Base-by-base conservation (phyloP, 1,284 basidiomycete species). In the Wallemia mellicola region DNA sequence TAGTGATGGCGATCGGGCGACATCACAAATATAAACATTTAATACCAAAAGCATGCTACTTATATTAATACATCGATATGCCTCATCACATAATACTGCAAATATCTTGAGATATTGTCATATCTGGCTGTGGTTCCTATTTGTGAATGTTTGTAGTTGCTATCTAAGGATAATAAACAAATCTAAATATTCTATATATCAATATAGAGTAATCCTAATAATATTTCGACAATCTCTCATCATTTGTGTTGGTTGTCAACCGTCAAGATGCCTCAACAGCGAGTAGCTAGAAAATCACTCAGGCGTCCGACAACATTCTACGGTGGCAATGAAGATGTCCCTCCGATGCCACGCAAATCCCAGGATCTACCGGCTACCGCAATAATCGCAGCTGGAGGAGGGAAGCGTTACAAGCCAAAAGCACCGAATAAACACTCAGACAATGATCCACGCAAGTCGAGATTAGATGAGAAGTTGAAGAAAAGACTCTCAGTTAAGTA, bases 381-480 rank as follows among this genome's bases (percentile, higher is more conserved):
- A 3, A 22, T 11, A 11, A n/a, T n/a, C 5, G 38, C 38, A 48
- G 9, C 38, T 5, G 19, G 5, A 11, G 38, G 38, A 5, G 38
- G 9, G 38, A 48, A 48, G 38, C 5, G 19, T 5, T 48, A 48
- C 38, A 48, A 48, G 22, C 38, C 38, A 48, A 48, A 48, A n/a
- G 38, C 38, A 48, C 38, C 14, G n/a, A n/a, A 48, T 48, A 11
- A 5, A 48, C 14, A 48, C 5, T 19, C 11, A 24, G 55, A n/a
- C 25, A 28, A 57, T 11, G 27, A 57, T 14, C 3, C 2, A 9
- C 74, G 77, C 65, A 83, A 82, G 68, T 80, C 81, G 61, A 76
- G 80, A 60, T 81, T 91, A 60, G 85, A 86, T 68, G 87, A 89
- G 76, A 86, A 84, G 73, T 86, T 91, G 71, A 86, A 86, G 77